Evolutionary conservation across 2,329 filamentous ascomycete genomes (phyloP), one percentile per base, ranked within the genome.

Genomic region (Xylariaceae sp.): DNA sequence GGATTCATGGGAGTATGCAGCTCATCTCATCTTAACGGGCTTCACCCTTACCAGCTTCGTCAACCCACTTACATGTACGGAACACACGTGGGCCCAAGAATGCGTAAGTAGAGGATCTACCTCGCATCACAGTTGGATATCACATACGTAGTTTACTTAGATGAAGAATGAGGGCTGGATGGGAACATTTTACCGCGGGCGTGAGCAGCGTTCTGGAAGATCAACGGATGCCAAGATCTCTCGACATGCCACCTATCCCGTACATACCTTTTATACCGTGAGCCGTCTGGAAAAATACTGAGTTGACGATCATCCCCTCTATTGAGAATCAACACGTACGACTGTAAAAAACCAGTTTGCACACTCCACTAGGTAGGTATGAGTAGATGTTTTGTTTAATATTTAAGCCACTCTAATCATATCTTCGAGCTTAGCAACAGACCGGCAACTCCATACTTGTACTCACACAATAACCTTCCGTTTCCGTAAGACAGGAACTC

Each of bases 401-500:
- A 42, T 56, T 39, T 49, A 23, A 15, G 23, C 47, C 58, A 55
- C 30, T 57, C 39, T 54, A 51, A 48, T 53, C 48, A 35, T 53
- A 55, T 54, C 49, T 58, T 58, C 37, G 42, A 53, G 39, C 30
- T 44, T 18, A 13, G 52, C 44, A 56, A 57, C 56, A 53, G 52
- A 62, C 55, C 56, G n/a, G 39, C 15, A 61, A 47, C 45, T 37
- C 51, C n/a, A 23, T 58, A 59, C 49, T 23, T 51, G 51, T 50
- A 18, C 53, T 48, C 45, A 50, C 47, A 50, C 48, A 51, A 48
- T n/a, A 30, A 42, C 44, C 34, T 58, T 57, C 58, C 49, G 44
- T 54, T 53, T 54, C 60, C 62, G 63, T 66, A 68, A 66, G 51
- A 62, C 62, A 64, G 64, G 51, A 63, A 60, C 58, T 60, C 60